Percentiles rank a stretch among this genome's conserved stretches.
These are phyloP conservation scores for Mycena venus DNA, from an alignment of 768 basidiomycete species.

Conservation along the genomic window DNA sequence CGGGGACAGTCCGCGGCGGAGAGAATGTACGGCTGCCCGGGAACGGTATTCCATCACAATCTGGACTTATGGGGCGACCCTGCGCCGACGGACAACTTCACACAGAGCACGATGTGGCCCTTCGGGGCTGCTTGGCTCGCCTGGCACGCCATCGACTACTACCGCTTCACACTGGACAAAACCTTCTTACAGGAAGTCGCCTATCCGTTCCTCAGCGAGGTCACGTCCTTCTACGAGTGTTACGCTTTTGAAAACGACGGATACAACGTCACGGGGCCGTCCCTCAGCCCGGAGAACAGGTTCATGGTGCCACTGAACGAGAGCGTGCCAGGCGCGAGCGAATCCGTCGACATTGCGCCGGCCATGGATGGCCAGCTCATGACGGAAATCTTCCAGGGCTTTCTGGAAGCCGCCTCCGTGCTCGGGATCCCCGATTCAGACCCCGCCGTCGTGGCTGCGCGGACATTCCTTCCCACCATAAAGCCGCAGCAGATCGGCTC, in stretches of 20 bases:
- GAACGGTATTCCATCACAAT: constrained; percentile 14
- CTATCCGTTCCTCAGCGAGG: constrained; percentile 12
- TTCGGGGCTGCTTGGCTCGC: constrained; percentile 10
- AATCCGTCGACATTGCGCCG: constrained; percentile 8
- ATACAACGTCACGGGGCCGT: constrained; percentile 10
- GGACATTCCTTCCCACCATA: constrained; percentile 11
- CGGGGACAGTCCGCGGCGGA: constrained; percentile 4
- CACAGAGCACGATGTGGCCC: constrained; percentile 11
- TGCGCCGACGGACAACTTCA: constrained; percentile 14
- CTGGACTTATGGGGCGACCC: constrained; percentile 16
- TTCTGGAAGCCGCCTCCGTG: constrained; percentile 2
- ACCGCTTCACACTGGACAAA: constrained; percentile 5
- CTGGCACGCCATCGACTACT: constrained; percentile 16
- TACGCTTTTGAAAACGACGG: constrained; percentile 8
- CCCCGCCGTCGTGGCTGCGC: constrained; percentile 5
- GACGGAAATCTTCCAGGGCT: constrained; percentile 8
- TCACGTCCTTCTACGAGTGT: constrained; percentile 14
- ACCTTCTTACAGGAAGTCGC: constrained; percentile 1
- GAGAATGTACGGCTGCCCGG: constrained; percentile 13
- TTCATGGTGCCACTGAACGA: constrained; percentile 1
- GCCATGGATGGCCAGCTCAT: constrained; percentile 15
- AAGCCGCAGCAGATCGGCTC: constrained; percentile 16
- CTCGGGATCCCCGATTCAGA: constrained; percentile 2
- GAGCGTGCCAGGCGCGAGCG: not conserved
- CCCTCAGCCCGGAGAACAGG: constrained; percentile 12